Evolutionary conservation across 2,329 filamentous ascomycete genomes (phyloP).

Genomic region (Pezicula neosporulosa): DNA sequence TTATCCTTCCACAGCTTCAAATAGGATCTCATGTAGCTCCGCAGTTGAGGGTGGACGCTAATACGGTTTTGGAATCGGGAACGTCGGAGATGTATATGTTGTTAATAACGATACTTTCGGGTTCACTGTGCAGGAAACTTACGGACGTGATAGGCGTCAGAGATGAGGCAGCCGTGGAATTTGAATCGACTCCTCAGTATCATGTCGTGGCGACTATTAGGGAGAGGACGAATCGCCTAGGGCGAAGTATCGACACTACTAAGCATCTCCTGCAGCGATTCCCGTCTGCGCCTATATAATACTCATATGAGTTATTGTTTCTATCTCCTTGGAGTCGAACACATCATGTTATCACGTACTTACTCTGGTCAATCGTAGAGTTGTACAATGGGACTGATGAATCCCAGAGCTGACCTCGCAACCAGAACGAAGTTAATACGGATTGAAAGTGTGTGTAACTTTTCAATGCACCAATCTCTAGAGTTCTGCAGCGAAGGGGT

Average conservation of each 20-base stretch:
- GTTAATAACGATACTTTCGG: constrained; percentile 5
- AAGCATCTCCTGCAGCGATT: background rate
- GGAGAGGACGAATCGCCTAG: background rate
- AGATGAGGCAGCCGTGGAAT: background rate
- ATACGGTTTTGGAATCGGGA: background rate
- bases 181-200: background rate
- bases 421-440: no score
- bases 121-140: constrained; percentile 1
- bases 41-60: constrained; percentile 3
- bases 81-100: constrained; percentile 6
- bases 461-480: no score
- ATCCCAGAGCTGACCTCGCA: no score
- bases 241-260: background rate
- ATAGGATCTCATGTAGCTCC: background rate
- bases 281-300: no score
- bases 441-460: no score
- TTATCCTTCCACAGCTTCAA: constrained; percentile 5
- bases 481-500: no score
- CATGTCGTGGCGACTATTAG: background rate
- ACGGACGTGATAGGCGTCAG: background rate
- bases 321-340: no score
- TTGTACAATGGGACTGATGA: no score
- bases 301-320: no score
- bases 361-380: no score
- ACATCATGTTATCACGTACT: no score